phyloP scores from a whole-genome alignment of 768 basidiomycete genomes.

The Lactarius quietus region DNA sequence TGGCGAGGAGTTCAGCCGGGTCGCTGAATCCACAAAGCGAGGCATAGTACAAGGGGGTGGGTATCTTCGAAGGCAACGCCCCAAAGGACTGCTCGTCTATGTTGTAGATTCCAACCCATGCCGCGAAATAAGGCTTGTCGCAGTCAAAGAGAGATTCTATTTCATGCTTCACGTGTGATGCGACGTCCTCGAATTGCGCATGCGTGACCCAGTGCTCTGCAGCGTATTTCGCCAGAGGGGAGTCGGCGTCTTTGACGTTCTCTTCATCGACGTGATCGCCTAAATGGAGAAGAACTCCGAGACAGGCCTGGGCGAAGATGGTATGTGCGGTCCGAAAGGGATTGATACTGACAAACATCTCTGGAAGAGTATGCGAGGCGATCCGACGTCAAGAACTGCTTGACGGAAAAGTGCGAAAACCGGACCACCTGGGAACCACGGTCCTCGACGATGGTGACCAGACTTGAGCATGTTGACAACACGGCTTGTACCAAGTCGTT shows the following conservation, averaged over 20 bases:
- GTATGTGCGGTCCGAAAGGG: neutral
- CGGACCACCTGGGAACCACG: neutral
- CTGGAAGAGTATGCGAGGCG: neutral
- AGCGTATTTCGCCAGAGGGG: neutral
- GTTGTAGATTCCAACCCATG: neutral
- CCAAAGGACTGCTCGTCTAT: neutral
- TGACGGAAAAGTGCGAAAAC: neutral
- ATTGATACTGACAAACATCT: neutral
- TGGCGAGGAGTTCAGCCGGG: neutral
- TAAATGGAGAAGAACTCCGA: neutral
- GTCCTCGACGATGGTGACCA: neutral
- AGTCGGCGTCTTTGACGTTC: neutral
- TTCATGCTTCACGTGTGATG: neutral
- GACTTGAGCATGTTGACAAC: neutral
- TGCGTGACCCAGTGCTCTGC: neutral
- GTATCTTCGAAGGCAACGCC: neutral
- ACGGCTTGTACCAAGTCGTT: neutral
- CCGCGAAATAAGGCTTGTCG: neutral
- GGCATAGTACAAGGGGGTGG: neutral
- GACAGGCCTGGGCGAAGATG: neutral
- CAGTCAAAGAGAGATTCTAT: neutral
- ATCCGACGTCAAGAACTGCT: neutral
- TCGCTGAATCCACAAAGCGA: neutral
- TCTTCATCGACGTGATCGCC: neutral
- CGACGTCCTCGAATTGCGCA: neutral